A percentile compares a stretch with the other conserved stretches of the same genome.
Evolutionary conservation across 768 basidiomycete species (phyloP).

Genomic region (Flagelloscypha sp.): DNA sequence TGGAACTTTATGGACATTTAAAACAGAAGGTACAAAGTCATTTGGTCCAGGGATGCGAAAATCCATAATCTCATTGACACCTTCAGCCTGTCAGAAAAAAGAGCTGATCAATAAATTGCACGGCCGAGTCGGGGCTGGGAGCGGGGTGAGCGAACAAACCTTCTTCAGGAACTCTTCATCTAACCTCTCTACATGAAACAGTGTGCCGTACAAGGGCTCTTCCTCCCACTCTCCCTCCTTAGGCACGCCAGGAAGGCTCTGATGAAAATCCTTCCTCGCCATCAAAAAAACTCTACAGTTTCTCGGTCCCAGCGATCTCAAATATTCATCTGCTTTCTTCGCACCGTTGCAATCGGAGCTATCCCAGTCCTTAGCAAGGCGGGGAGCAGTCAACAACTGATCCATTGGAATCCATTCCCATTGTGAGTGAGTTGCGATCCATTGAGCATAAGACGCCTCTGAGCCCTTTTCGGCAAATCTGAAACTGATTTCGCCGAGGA

Average conservation of each 20-base stretch:
- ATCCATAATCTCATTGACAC: constrained; percentile 54
- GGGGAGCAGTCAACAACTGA: constrained; percentile 61
- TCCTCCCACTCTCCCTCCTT: constrained; percentile 47
- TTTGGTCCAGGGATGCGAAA: constrained; percentile 80
- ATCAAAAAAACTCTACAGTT: constrained; percentile 69
- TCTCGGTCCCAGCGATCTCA: constrained; percentile 50
- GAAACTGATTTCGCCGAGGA: constrained; percentile 68
- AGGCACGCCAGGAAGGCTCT: constrained; percentile 38
- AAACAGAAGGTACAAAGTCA: constrained; percentile 80
- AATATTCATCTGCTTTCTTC: constrained; percentile 48
- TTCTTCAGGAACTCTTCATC: constrained; percentile 52
- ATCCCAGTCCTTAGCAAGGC: constrained; percentile 70
- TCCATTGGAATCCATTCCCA: constrained; percentile 77
- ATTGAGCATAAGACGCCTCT: constrained; percentile 73
- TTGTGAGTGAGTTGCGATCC: constrained; percentile 64
- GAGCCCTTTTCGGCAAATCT: constrained; percentile 79
- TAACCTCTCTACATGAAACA: constrained; percentile 69
- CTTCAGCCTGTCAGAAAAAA: constrained; percentile 42
- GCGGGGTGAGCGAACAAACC: constrained; percentile 22
- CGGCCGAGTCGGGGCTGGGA: constrained; percentile 1
- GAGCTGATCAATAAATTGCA: neutral
- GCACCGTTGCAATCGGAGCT: constrained; percentile 27
- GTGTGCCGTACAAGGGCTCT: constrained; percentile 91
- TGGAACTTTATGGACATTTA: constrained; percentile 75
- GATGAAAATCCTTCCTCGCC: constrained; percentile 59